Evolutionary conservation across 2,329 filamentous ascomycete genomes (phyloP).

Genomic region (Geosmithia putterillii): DNA sequence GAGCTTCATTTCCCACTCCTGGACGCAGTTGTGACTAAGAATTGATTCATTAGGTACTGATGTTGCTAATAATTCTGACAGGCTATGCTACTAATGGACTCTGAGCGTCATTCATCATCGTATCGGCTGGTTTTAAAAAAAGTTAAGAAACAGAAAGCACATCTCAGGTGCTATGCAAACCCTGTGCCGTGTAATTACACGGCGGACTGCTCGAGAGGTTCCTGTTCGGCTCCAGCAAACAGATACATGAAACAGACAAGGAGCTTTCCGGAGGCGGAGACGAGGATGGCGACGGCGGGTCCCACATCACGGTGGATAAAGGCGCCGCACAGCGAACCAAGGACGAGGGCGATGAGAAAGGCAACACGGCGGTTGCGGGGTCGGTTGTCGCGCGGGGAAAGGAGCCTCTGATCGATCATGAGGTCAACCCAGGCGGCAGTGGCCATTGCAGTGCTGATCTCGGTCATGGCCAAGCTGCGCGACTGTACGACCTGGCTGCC

Average conservation of each 20-base stretch:
- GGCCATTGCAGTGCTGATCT: slow-evolving; percentile 54
- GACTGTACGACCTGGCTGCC: slow-evolving; percentile 48
- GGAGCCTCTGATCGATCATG: slow-evolving; percentile 39
- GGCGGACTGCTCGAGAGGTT: not conserved
- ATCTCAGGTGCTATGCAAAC: not conserved
- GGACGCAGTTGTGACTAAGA: not conserved
- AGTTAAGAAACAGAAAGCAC: not conserved
- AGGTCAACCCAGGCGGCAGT: slow-evolving; percentile 51
- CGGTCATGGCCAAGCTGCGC: slow-evolving; percentile 39
- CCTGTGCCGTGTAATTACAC: not conserved
- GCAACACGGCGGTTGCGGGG: slow-evolving; percentile 34
- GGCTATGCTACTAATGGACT: not conserved
- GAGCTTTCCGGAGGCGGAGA: slow-evolving; percentile 31
- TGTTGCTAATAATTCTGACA: not conserved
- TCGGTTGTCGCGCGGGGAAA: slow-evolving; percentile 28
- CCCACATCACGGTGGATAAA: slow-evolving; percentile 30
- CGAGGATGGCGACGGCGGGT: slow-evolving; percentile 27
- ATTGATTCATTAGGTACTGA: not conserved
- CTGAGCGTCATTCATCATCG: not conserved
- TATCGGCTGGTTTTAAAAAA: not conserved
- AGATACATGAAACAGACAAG: slow-evolving; percentile 30
- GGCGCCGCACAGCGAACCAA: slow-evolving; percentile 39
- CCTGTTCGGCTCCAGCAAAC: slow-evolving; percentile 23
- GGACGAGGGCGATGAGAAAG: slow-evolving; percentile 34
- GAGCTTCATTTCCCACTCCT: no score